Evolutionary conservation across 345 rosid genomes (phyloP).

Genomic region (Gossypium raimondii): DNA sequence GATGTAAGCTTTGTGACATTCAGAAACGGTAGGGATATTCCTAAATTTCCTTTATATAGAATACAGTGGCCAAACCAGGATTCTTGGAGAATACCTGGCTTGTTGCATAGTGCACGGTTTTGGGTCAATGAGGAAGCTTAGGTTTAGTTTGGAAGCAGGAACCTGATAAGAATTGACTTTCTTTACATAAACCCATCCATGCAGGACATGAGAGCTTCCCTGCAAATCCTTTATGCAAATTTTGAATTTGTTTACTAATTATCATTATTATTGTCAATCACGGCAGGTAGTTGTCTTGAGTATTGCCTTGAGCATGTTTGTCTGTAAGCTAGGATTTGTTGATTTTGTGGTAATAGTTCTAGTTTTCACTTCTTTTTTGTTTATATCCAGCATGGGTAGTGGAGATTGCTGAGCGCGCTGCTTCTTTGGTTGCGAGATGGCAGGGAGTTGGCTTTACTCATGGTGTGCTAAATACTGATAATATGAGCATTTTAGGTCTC

Average conservation of each 20-base stretch:
- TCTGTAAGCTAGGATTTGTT: neutral
- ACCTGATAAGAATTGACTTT: neutral
- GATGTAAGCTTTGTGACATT: neutral
- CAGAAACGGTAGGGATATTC: neutral
- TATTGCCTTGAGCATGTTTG: neutral
- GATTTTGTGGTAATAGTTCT: slow-evolving; percentile 13
- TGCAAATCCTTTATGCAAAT: neutral
- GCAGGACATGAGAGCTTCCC: neutral
- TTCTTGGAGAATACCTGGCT: neutral
- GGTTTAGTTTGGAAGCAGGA: slow-evolving; percentile 4
- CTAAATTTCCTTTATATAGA: neutral
- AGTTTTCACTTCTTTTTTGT: slow-evolving; percentile 12
- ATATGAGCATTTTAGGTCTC: slow-evolving; percentile 94
- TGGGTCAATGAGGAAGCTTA: neutral
- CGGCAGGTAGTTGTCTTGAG: neutral
- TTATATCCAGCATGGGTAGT: slow-evolving; percentile 76
- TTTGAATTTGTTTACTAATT: neutral
- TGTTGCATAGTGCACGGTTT: neutral
- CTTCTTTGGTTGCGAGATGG: slow-evolving; percentile 82
- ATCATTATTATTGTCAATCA: neutral
- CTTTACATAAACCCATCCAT: neutral
- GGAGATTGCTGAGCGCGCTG: slow-evolving; percentile 89
- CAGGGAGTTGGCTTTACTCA: slow-evolving; percentile 99
- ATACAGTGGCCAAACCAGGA: neutral
- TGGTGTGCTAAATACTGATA: slow-evolving; percentile 96